A percentile compares a stretch with the other conserved stretches of the same genome.
phyloP scores from a whole-genome alignment of 495 filamentous ascomycete genomes.

The Aspergillus bertholletiae region DNA sequence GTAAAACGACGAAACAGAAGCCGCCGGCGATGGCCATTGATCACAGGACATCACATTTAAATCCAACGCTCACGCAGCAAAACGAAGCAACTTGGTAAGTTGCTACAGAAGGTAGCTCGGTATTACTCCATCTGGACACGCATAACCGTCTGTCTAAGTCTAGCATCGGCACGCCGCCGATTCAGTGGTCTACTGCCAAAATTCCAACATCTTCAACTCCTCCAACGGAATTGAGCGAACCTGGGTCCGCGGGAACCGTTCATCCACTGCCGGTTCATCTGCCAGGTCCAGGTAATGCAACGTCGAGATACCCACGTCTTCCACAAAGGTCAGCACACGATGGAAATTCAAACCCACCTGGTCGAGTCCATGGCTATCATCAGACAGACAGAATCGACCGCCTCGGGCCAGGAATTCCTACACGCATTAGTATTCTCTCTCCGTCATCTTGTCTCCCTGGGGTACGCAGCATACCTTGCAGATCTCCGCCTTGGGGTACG shows the following conservation, averaged over 20 bases:
- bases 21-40: too few relatives aligned
- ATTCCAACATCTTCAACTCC: conserved; percentile 25
- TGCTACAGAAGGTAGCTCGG: too few relatives aligned
- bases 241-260: conserved; percentile 39
- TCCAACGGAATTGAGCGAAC: conserved; percentile 20
- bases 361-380: conserved; percentile 83
- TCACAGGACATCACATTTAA: too few relatives aligned
- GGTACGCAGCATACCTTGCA: conserved; percentile 58
- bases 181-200: conserved; percentile 20
- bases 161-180: too few relatives aligned
- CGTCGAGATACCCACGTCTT: conserved; percentile 40
- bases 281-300: conserved; percentile 39
- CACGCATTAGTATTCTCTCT: conserved; percentile 7
- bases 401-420: conserved; percentile 60
- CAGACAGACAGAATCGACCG: conserved; percentile 82
- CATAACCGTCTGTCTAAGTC: too few relatives aligned
- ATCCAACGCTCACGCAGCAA: too few relatives aligned
- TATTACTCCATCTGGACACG: too few relatives aligned
- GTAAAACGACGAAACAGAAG: too few relatives aligned
- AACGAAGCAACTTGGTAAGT: too few relatives aligned
- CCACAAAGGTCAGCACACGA: conserved; percentile 56
- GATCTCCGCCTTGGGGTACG: conserved; percentile 79
- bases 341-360: conserved; percentile 73
- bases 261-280: conserved; percentile 22
- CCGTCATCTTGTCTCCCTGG: background rate